Percentiles rank a stretch among this genome's conserved stretches.
Conservation (phyloP, 2,329 filamentous ascomycete species). For the Venturia asperata region DNA sequence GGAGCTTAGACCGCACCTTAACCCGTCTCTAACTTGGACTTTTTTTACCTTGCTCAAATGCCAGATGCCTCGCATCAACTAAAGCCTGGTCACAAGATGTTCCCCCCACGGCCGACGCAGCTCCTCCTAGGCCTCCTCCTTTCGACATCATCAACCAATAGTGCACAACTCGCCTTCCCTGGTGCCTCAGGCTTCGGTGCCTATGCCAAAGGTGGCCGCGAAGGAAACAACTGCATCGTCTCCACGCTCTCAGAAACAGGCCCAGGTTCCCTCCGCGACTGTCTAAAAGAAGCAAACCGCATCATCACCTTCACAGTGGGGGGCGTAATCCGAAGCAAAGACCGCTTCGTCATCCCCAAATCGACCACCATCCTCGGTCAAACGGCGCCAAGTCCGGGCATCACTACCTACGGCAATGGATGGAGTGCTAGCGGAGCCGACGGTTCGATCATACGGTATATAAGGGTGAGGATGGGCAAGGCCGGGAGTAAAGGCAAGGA, state of each 20-base stretch:
- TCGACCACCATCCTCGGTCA: conserved; percentile 46
- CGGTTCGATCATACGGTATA: conserved; percentile 49
- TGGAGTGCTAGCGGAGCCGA: conserved; percentile 47
- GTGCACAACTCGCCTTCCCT: conserved; percentile 37
- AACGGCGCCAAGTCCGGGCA: conserved; percentile 39
- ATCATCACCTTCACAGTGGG: conserved; percentile 46
- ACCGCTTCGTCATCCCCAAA: conserved; percentile 42
- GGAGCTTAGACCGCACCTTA: not conserved
- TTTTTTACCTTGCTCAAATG: not conserved
- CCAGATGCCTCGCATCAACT: not conserved
- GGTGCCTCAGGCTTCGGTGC: conserved; percentile 46
- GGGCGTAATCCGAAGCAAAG: conserved; percentile 44
- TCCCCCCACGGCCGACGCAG: not conserved
- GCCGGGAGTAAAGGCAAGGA: conserved; percentile 48
- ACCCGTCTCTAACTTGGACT: not conserved
- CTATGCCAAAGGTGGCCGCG: conserved; percentile 41
- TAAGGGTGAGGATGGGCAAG: conserved; percentile 49
- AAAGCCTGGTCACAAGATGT: not conserved
- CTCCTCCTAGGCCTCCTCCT: not conserved
- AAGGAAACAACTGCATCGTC: conserved; percentile 43
- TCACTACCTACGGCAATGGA: conserved; percentile 50
- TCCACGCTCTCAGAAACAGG: conserved; percentile 45
- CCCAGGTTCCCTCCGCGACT: conserved; percentile 45
- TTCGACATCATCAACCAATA: not conserved
- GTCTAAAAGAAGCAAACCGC: conserved; percentile 42